Evolutionary conservation across 1,284 basidiomycete species (phyloP).

Genomic region (Coniferiporia sulphurascens): DNA sequence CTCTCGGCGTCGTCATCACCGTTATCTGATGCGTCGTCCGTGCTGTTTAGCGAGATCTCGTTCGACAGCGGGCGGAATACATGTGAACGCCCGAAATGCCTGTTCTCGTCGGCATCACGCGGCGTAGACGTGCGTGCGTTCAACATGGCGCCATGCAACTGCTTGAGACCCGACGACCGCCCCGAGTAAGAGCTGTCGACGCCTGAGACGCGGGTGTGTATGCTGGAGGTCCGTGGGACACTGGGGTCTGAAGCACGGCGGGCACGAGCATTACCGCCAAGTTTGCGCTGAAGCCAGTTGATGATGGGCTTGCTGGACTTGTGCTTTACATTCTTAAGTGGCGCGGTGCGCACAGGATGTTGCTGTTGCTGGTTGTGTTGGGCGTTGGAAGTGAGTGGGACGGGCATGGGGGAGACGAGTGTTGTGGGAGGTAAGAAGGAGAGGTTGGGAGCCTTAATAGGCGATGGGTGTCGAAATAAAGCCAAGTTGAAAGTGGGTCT

Average conservation of each 20-base stretch:
- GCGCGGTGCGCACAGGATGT: not conserved
- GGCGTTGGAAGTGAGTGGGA: slow-evolving; percentile 1
- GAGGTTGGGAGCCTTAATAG: not conserved
- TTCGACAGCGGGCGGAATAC: slow-evolving; percentile 39
- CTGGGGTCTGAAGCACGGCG: slow-evolving; percentile 36
- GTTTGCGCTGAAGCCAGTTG: slow-evolving; percentile 87
- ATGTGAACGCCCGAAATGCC: slow-evolving; percentile 26
- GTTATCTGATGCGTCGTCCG: slow-evolving; percentile 41
- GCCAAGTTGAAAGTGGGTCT: not conserved
- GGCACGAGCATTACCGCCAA: slow-evolving; percentile 60
- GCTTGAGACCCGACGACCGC: slow-evolving; percentile 11
- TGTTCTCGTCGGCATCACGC: slow-evolving; percentile 34
- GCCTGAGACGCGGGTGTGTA: not conserved
- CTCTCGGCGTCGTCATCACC: slow-evolving; percentile 38
- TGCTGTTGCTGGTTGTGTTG: slow-evolving; percentile 9
- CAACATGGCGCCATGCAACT: not conserved
- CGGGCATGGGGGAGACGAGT: slow-evolving; percentile 2
- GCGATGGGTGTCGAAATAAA: not conserved
- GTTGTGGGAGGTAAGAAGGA: not conserved
- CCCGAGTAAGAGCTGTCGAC: slow-evolving; percentile 4
- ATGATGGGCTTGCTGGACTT: slow-evolving; percentile 80
- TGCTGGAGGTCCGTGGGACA: not conserved
- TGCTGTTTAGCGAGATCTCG: slow-evolving; percentile 61
- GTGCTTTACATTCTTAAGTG: slow-evolving; percentile 18
- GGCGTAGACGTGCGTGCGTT: slow-evolving; percentile 11